phyloP scores from a whole-genome alignment of 1,284 basidiomycete genomes.

The Rhodotorula sp. region DNA sequence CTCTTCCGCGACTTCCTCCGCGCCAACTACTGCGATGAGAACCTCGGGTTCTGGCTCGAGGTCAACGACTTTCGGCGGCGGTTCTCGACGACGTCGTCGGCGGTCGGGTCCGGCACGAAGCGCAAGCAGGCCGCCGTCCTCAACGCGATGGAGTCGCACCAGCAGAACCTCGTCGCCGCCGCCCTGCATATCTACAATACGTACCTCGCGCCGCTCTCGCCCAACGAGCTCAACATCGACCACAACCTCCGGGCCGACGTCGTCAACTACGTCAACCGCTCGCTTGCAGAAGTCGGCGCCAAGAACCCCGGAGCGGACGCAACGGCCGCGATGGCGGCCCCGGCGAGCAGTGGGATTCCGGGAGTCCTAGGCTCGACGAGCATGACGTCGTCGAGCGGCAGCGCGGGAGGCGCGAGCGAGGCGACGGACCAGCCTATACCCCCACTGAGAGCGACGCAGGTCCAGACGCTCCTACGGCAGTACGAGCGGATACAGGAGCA shows the following conservation, averaged over 20 bases:
- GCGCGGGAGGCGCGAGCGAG: background rate
- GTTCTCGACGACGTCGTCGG: constrained; percentile 91
- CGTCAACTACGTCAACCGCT: constrained; percentile 78
- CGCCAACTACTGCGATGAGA: constrained; percentile 96
- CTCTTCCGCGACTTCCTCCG: constrained; percentile 93
- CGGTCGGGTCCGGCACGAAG: constrained; percentile 60
- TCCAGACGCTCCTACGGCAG: constrained; percentile 86
- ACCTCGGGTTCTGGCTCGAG: constrained; percentile 94
- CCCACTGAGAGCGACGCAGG: constrained; percentile 72
- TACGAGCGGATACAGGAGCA: constrained; percentile 96
- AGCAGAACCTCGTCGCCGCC: constrained; percentile 89
- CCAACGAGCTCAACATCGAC: constrained; percentile 96
- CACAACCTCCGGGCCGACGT: constrained; percentile 92
- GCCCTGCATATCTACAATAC: constrained; percentile 93
- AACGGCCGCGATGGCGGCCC: background rate
- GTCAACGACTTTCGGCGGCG: constrained; percentile 95
- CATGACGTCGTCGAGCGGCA: background rate
- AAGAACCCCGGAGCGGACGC: constrained; percentile 52
- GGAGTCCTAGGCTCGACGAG: background rate
- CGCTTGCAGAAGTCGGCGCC: constrained; percentile 56
- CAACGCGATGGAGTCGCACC: constrained; percentile 90
- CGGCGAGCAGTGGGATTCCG: background rate
- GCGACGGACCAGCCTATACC: constrained; percentile 27
- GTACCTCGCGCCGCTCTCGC: constrained; percentile 91
- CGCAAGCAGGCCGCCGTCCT: constrained; percentile 55